A percentile compares a stretch with the other conserved stretches of the same genome.
These are phyloP conservation scores for Leishmania aethiopica DNA, from an alignment of 208 protist species.

Conservation along the genomic window DNA sequence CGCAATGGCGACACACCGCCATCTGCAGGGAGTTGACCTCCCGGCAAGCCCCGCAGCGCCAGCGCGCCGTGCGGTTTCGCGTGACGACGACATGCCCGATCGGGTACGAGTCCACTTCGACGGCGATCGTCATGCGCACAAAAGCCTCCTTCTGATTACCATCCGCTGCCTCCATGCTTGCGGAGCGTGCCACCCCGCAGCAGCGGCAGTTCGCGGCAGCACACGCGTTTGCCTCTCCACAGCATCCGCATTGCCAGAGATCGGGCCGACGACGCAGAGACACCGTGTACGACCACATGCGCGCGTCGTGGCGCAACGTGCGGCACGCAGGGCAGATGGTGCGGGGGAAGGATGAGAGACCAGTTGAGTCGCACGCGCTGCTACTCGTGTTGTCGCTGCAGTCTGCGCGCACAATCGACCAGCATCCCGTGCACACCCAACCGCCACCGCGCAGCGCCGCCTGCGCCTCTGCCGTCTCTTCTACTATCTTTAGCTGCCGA, in stretches of 20 bases:
- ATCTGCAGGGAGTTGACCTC: slow-evolving; percentile 76
- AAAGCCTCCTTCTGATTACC: background rate
- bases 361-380: background rate
- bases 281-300: background rate
- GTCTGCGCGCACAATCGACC: slow-evolving; percentile 30
- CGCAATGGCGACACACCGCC: slow-evolving; percentile 53
- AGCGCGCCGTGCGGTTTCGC: slow-evolving; percentile 59
- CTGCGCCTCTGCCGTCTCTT: slow-evolving; percentile 31
- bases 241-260: slow-evolving; percentile 41
- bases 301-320: slow-evolving; percentile 57
- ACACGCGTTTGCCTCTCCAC: slow-evolving; percentile 53
- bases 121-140: slow-evolving; percentile 31
- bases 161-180: slow-evolving; percentile 2
- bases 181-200: slow-evolving; percentile 15
- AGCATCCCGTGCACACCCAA: slow-evolving; percentile 63
- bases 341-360: slow-evolving; percentile 27
- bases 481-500: slow-evolving; percentile 17
- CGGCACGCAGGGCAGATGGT: slow-evolving; percentile 56
- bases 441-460: slow-evolving; percentile 44
- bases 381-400: background rate
- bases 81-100: slow-evolving; percentile 62
- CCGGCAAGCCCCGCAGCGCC: slow-evolving; percentile 59
- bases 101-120: slow-evolving; percentile 37
- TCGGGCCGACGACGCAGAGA: slow-evolving; percentile 19
- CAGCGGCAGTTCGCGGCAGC: slow-evolving; percentile 42